phyloP scores from a whole-genome alignment of 2,329 filamentous ascomycete species.

The Arthrobotrys megalospora region DNA sequence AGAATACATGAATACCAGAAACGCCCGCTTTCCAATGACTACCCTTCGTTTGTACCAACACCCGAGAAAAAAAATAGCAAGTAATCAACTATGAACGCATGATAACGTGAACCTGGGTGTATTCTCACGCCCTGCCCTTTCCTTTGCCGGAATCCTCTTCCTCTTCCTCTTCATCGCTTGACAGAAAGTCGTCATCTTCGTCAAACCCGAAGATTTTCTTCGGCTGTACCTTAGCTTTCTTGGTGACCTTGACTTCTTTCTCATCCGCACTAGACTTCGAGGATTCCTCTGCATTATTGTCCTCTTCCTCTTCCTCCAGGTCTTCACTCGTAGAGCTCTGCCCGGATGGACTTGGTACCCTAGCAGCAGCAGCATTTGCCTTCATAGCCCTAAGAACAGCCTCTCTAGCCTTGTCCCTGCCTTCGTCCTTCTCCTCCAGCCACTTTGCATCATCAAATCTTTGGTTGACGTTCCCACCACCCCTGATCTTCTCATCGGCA shows the following conservation, averaged over 20 bases:
- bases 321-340: conserved; percentile 68
- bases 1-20: conserved; percentile 54
- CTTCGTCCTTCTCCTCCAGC: conserved; percentile 95
- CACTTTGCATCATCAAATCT: conserved; percentile 80
- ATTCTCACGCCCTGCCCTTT: conserved; percentile 68
- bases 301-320: conserved; percentile 69
- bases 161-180: conserved; percentile 68
- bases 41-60: conserved; percentile 28
- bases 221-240: conserved; percentile 56
- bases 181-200: conserved; percentile 60
- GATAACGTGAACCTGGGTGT: not conserved
- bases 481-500: conserved; percentile 73
- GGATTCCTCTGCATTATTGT: conserved; percentile 61
- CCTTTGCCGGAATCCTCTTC: conserved; percentile 66
- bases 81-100: conserved; percentile 7
- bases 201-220: conserved; percentile 60
- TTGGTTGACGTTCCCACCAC: conserved; percentile 77
- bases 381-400: conserved; percentile 81
- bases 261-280: conserved; percentile 60
- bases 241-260: conserved; percentile 59
- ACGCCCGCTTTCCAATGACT: conserved; percentile 49
- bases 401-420: conserved; percentile 83
- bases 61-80: conserved; percentile 26
- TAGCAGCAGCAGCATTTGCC: conserved; percentile 65
- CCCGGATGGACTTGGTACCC: conserved; percentile 66